Base-by-base conservation (phyloP, 441 rosid genomes). In the Bruguiera hainesii region DNA sequence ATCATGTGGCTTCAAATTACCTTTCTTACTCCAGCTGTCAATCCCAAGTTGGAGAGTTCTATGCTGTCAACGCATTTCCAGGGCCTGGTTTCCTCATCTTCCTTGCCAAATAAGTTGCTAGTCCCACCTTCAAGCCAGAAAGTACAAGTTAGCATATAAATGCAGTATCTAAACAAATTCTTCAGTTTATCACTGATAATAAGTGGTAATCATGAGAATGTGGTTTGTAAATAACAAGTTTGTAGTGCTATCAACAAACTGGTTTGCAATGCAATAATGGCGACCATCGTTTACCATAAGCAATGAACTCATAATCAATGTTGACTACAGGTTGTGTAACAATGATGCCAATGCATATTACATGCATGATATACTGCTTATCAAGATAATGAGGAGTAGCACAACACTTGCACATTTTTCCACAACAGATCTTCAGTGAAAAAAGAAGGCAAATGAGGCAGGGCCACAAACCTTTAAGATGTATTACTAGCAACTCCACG, bases 11-110 rank as follows among this genome's bases (percentile, higher is more conserved):
- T 57, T 35, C 55, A 62, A 20, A 50, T 66, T 84, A 87, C 98
- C 98, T 90, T 93, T 77, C 84, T 85, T 33, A 90, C 98, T 71
- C 94, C 91, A 30, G 97, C 80, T 9, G 97, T 89, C 83, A 93
- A 82, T 71, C 98, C 96, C 89, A 86, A 67, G 70, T 72, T 82
- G 33, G 93, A 82, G 73, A 93, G 84, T 29, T 78, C 84, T 39
- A 80, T 62, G 67, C 77, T 33, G 51, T 89, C 87, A 69, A 89
- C 88, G 65, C 68, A 86, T 70, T 86, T 93, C 91, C 90, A 83
- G 28, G 77, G 33, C 26, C 59, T 52, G 59, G 58, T 58, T 73
- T 82, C 80, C 46, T 78, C 70, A 2, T 71, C 74, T 68, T 71
- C 79, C 74, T 79, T 73, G 75, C 70, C 64, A 39, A 77, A 69